Percentiles rank a stretch among this genome's conserved stretches.
Conservation (phyloP, 495 filamentous ascomycete genomes). For the Talaromyces trachyspermus region DNA sequence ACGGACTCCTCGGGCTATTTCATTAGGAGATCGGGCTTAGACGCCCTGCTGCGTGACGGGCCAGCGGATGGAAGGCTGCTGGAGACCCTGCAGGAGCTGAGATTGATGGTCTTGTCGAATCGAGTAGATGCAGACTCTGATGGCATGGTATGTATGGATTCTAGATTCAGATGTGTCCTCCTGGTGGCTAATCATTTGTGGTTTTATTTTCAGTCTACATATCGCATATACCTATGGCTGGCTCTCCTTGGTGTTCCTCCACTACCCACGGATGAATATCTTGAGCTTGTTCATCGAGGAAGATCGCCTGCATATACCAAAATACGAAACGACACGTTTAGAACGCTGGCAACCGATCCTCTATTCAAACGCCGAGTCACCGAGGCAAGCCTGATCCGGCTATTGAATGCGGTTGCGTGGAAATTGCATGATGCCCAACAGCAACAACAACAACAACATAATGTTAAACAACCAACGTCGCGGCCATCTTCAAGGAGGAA, state of each 20-base stretch:
- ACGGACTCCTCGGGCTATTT: constrained; percentile 48
- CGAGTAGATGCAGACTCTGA: constrained; percentile 76
- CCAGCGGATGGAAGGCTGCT: constrained; percentile 53
- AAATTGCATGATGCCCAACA: constrained; percentile 71
- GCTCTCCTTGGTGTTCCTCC: constrained; percentile 81
- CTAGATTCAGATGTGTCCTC: too few relatives aligned
- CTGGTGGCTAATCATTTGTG: not conserved
- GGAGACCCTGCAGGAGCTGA: constrained; percentile 62
- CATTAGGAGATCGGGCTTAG: constrained; percentile 53
- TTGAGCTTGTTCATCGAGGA: constrained; percentile 83
- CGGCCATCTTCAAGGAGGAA: constrained; percentile 31
- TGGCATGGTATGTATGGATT: constrained; percentile 78
- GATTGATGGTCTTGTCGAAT: constrained; percentile 68
- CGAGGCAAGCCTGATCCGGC: constrained; percentile 87
- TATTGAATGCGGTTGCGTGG: constrained; percentile 97
- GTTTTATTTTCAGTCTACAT: constrained; percentile 57
- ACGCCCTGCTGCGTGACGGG: constrained; percentile 61
- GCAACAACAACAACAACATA: too few relatives aligned
- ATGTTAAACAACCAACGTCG: constrained; percentile 31
- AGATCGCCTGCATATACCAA: constrained; percentile 92
- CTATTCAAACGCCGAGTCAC: constrained; percentile 92
- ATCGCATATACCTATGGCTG: constrained; percentile 93
- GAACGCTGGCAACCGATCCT: constrained; percentile 89
- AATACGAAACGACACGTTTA: constrained; percentile 96
- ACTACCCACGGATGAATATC: constrained; percentile 79